Conservation (phyloP, 2,329 filamentous ascomycete species). For the Colletotrichum salicis region DNA sequence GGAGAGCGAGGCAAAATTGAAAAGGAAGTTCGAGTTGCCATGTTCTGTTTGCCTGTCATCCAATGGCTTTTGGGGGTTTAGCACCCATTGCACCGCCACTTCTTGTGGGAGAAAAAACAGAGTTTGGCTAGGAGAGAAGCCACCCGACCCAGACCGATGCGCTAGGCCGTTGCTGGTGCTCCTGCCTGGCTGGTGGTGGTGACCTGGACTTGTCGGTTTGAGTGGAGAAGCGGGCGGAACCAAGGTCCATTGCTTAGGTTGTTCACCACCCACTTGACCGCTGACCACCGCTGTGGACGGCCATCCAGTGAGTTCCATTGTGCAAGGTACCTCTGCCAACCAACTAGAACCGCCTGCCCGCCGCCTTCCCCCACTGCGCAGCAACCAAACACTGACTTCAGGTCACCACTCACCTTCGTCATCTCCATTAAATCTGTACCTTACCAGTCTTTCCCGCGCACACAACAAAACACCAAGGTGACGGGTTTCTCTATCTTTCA, state of each 20-base stretch:
- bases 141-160: constrained; percentile 8
- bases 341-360: constrained; percentile 20
- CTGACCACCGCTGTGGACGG: not conserved
- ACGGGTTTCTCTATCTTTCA: constrained; percentile 29
- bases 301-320: not conserved
- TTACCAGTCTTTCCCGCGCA: constrained; percentile 28
- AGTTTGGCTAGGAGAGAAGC: constrained; percentile 1
- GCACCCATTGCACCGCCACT: constrained; percentile 26
- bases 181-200: not conserved
- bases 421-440: constrained; percentile 36
- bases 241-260: no score
- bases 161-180: constrained; percentile 3
- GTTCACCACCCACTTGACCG: not conserved
- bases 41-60: not conserved
- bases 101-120: not conserved
- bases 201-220: constrained; percentile 5
- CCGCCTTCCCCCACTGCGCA: constrained; percentile 26
- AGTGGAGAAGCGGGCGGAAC: constrained; percentile 17
- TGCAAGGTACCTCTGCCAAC: constrained; percentile 30
- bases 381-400: constrained; percentile 36
- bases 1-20: not conserved
- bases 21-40: not conserved
- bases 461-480: constrained; percentile 31
- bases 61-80: not conserved
- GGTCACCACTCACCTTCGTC: constrained; percentile 36